These are phyloP conservation scores for Schizothecium vesticola DNA, from an alignment of 495 filamentous ascomycete genomes.

Conservation along the genomic window DNA sequence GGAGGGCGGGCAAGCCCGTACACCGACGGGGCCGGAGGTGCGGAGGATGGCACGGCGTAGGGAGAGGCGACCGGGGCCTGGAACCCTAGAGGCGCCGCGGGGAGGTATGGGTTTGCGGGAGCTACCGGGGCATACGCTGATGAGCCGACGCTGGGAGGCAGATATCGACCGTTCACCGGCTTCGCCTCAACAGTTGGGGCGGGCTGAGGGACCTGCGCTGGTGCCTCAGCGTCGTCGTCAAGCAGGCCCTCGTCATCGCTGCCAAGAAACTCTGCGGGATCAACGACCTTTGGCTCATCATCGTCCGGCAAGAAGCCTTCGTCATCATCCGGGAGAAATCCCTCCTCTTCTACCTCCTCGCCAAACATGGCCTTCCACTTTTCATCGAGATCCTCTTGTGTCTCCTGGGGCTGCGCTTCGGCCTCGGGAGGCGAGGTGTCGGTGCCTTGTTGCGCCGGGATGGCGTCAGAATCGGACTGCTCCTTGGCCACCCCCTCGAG, in stretches of 20 bases:
- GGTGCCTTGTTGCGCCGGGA: not conserved
- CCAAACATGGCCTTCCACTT: conserved; percentile 79
- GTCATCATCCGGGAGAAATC: conserved; percentile 44
- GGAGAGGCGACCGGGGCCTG: conserved; percentile 28
- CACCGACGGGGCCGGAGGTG: conserved; percentile 39
- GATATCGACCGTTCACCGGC: conserved; percentile 30
- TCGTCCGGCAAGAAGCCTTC: conserved; percentile 44
- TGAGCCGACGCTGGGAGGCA: conserved; percentile 23
- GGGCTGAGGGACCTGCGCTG: conserved; percentile 12
- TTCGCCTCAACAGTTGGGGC: conserved; percentile 3
- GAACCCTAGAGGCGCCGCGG: conserved; percentile 17
- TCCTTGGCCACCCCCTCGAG: conserved; percentile 32
- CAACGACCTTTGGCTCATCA: conserved; percentile 35
- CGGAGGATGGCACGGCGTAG: conserved; percentile 32
- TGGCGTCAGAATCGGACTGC: conserved; percentile 1
- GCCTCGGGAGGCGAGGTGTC: not conserved
- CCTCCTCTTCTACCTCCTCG: conserved; percentile 71
- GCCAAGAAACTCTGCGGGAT: conserved; percentile 54
- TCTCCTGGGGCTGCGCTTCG: conserved; percentile 23
- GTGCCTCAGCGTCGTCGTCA: conserved; percentile 52
- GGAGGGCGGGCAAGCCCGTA: conserved; percentile 39
- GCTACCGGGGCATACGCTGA: conserved; percentile 21
- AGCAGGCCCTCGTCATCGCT: conserved; percentile 73
- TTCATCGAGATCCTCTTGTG: conserved; percentile 57
- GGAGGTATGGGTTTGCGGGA: conserved; percentile 33